phyloP scores from a whole-genome alignment of 225 moss, liverwort and hornwort species.

The Marchantia polymorpha region DNA sequence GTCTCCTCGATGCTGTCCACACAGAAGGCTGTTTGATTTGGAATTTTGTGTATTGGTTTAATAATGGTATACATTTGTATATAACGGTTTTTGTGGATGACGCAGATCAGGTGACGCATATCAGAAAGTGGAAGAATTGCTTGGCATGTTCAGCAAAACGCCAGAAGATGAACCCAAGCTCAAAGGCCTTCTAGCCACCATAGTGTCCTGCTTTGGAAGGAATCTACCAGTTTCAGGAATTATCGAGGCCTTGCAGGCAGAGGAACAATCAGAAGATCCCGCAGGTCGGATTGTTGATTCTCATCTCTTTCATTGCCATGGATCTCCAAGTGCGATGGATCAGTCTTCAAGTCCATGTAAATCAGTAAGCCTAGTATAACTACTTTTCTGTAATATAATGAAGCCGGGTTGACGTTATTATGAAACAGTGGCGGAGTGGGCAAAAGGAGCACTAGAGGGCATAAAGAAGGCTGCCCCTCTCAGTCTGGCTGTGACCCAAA shows the following conservation, averaged over 20 bases:
- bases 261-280: constrained; percentile 51
- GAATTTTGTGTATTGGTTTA: neutral
- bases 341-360: neutral
- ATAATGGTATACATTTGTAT: too few relatives aligned
- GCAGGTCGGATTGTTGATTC: constrained; percentile 43
- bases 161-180: constrained; percentile 66
- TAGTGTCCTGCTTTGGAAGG: constrained; percentile 71
- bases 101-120: constrained; percentile 60
- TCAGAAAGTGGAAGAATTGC: constrained; percentile 60
- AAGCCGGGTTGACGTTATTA: neutral
- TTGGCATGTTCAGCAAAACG: constrained; percentile 46
- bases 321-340: neutral
- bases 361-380: neutral
- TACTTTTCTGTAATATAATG: neutral
- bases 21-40: neutral
- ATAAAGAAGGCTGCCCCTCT: constrained; percentile 73
- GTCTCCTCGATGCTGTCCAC: neutral
- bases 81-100: neutral
- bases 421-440: constrained; percentile 70
- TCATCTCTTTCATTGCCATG: neutral
- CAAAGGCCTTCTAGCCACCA: constrained; percentile 60
- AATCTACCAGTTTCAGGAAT: constrained; percentile 55
- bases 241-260: constrained; percentile 55
- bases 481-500: constrained; percentile 72
- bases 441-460: constrained; percentile 71